phyloP scores from a whole-genome alignment of 1,284 basidiomycete species.

The Malassezia equina region DNA sequence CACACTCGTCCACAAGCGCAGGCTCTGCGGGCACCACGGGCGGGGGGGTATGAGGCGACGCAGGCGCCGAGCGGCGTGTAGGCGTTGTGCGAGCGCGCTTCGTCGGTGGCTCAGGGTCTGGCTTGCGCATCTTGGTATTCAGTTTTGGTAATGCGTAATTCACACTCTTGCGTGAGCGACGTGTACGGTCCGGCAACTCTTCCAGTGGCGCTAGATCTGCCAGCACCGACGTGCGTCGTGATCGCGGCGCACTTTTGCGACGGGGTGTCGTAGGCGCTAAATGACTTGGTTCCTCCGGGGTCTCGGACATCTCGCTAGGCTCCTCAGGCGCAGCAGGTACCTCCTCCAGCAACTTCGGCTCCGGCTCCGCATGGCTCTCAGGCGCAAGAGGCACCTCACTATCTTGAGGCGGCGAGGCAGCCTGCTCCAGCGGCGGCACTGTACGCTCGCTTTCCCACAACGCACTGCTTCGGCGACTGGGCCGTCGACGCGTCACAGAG shows the following conservation, averaged over 20 bases:
- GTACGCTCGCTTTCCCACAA: not conserved
- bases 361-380: too few species aligned
- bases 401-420: not conserved
- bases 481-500: slow-evolving; percentile 7
- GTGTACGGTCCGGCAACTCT: slow-evolving; percentile 7
- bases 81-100: slow-evolving; percentile 2
- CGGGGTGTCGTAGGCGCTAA: not conserved
- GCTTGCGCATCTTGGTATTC: slow-evolving; percentile 48
- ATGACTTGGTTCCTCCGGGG: too few species aligned
- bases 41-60: not conserved
- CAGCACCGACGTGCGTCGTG: not conserved
- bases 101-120: slow-evolving; percentile 18
- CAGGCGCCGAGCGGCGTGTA: not conserved
- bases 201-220: not conserved
- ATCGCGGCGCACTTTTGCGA: not conserved
- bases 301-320: too few species aligned
- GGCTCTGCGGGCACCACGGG: not conserved
- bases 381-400: not conserved
- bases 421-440: not conserved
- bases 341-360: too few species aligned
- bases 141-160: slow-evolving; percentile 47
- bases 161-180: slow-evolving; percentile 37
- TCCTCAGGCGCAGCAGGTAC: not conserved
- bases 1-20: too few species aligned
- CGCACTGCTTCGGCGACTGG: slow-evolving; percentile 7